Evolutionary conservation across 441 rosid genomes (phyloP).

Genomic region (Syzygium syzygioides): DNA sequence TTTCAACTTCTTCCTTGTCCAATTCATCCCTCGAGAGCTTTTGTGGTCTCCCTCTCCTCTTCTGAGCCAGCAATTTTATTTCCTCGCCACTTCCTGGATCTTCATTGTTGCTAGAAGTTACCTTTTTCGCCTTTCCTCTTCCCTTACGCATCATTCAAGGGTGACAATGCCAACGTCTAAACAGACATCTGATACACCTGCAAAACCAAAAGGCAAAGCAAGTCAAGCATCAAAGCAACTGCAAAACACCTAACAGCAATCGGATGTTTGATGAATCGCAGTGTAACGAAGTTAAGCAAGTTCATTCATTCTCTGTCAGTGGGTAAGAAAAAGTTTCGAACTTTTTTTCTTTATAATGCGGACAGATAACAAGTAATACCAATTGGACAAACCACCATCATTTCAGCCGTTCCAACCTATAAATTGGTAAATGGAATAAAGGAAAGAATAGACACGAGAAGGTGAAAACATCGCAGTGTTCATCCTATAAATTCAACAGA

Average conservation of each 20-base stretch:
- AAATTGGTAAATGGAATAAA: background rate
- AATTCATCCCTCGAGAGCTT: conserved; percentile 53
- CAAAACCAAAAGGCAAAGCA: conserved; percentile 7
- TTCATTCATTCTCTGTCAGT: background rate
- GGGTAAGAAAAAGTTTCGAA: background rate
- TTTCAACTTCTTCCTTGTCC: conserved; percentile 46
- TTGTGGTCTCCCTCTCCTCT: conserved; percentile 70
- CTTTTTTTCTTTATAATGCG: background rate
- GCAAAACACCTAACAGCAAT: background rate
- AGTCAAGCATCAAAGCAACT: background rate
- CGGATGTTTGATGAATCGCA: background rate
- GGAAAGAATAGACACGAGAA: background rate
- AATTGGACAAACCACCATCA: background rate
- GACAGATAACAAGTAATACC: background rate
- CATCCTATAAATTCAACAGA: background rate
- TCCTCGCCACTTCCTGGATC: conserved; percentile 57
- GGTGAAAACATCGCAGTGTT: background rate
- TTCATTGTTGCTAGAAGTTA: conserved; percentile 37
- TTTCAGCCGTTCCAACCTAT: background rate
- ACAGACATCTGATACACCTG: conserved; percentile 26
- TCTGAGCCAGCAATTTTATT: conserved; percentile 52
- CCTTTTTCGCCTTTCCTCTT: conserved; percentile 62
- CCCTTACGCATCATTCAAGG: conserved; percentile 63
- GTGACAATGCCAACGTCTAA: conserved; percentile 14
- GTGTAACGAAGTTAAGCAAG: background rate